Conservation (phyloP, 2,329 filamentous ascomycete genomes). For the Calonectria fujianensis region DNA sequence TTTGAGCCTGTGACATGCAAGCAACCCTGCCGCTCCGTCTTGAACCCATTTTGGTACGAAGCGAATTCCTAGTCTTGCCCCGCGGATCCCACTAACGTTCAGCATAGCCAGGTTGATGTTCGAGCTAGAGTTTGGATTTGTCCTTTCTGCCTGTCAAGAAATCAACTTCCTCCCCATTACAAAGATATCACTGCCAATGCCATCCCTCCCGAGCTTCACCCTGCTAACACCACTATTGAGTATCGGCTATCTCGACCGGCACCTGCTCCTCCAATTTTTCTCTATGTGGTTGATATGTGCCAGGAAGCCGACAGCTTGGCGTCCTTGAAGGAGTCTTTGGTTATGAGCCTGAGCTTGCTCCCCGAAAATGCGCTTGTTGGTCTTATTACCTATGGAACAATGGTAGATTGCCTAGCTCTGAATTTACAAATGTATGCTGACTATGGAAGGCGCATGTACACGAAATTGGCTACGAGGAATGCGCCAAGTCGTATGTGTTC, state of each 20-base stretch:
- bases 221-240: slow-evolving; percentile 90
- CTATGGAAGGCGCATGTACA: slow-evolving; percentile 87
- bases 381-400: slow-evolving; percentile 92
- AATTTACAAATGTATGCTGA: slow-evolving; percentile 45
- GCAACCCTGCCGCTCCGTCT: slow-evolving; percentile 92
- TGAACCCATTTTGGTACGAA: slow-evolving; percentile 96
- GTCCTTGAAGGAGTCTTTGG: slow-evolving; percentile 88
- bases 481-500: slow-evolving; percentile 99
- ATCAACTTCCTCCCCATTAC: slow-evolving; percentile 89
- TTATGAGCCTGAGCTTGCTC: slow-evolving; percentile 88
- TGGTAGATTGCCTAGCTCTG: slow-evolving; percentile 73
- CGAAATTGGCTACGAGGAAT: slow-evolving; percentile 98
- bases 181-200: slow-evolving; percentile 91
- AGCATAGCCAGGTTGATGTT: slow-evolving; percentile 84
- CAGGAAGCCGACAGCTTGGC: slow-evolving; percentile 91
- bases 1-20: slow-evolving; percentile 99
- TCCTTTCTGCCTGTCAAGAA: slow-evolving; percentile 89
- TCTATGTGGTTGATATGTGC: slow-evolving; percentile 92
- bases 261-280: slow-evolving; percentile 89
- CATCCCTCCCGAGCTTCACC: slow-evolving; percentile 89
- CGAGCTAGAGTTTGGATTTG: slow-evolving; percentile 91
- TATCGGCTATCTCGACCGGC: slow-evolving; percentile 87
- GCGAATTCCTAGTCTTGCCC: background rate
- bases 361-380: slow-evolving; percentile 89
- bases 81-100: slow-evolving; percentile 50